phyloP scores from a whole-genome alignment of 2,329 filamentous ascomycete species.

The Botryotinia convoluta region DNA sequence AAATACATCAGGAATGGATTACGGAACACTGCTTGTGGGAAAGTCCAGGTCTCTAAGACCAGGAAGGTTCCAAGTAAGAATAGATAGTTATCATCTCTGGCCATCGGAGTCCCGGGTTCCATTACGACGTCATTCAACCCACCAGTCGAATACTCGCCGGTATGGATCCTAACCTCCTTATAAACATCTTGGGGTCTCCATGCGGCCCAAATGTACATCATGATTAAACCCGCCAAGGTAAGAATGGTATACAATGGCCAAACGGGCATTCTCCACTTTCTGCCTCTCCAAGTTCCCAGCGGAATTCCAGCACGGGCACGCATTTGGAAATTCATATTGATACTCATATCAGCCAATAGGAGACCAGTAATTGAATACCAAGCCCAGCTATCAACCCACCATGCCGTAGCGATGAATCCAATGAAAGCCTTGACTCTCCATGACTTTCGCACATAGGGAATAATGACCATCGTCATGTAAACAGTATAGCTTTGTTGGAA shows the following conservation, averaged over 20 bases:
- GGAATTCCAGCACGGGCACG: constrained; percentile 32
- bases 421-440: constrained; percentile 25
- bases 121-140: constrained; percentile 40
- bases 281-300: constrained; percentile 9
- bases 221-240: constrained; percentile 38
- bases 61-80: constrained; percentile 44
- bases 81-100: constrained; percentile 46
- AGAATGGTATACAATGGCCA: constrained; percentile 38
- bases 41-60: constrained; percentile 42
- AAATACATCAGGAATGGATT: constrained; percentile 41
- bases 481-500: constrained; percentile 48
- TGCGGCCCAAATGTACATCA: constrained; percentile 46
- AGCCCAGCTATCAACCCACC: constrained; percentile 49
- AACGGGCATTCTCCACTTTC: constrained; percentile 29
- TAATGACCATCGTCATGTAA: constrained; percentile 49
- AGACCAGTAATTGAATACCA: constrained; percentile 47
- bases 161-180: constrained; percentile 43
- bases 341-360: constrained; percentile 42
- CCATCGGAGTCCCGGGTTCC: constrained; percentile 37
- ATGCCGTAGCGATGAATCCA: constrained; percentile 44
- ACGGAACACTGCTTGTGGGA: constrained; percentile 40
- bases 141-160: constrained; percentile 42
- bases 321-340: constrained; percentile 44
- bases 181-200: constrained; percentile 41
- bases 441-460: constrained; percentile 35